Conservation (phyloP, 1,139 yeast species). For the Yamadazyma aaseri region DNA sequence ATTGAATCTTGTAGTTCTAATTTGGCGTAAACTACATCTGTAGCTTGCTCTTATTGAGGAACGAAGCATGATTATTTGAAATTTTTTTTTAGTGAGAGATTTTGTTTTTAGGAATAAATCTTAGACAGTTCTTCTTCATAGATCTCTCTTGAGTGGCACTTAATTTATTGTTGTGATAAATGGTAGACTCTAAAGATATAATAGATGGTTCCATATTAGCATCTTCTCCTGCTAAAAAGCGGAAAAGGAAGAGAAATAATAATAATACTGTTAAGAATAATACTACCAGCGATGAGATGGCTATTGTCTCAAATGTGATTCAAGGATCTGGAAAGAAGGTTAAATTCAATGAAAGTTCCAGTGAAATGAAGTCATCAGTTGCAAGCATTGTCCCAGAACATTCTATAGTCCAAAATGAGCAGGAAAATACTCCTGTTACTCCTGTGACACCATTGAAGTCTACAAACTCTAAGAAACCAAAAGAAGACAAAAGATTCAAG, state of each 20-base stretch:
- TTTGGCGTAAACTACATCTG: too few relatives aligned
- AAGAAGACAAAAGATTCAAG: conserved; percentile 21
- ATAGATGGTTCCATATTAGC: background rate
- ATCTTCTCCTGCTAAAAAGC: conserved; percentile 12
- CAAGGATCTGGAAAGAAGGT: conserved; percentile 24
- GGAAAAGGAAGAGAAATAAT: conserved; percentile 23
- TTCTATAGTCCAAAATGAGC: background rate
- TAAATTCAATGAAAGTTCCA: conserved; percentile 22
- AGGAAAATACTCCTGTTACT: background rate
- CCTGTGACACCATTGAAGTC: background rate
- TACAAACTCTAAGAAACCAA: conserved; percentile 15
- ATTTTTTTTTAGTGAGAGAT: too few relatives aligned
- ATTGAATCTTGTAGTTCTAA: too few relatives aligned
- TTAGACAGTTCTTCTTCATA: too few relatives aligned
- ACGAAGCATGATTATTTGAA: too few relatives aligned
- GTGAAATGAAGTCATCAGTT: background rate
- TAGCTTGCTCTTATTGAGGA: too few relatives aligned
- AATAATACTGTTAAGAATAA: conserved; percentile 7
- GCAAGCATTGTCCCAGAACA: background rate
- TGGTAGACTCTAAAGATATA: background rate
- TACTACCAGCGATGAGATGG: too few relatives aligned
- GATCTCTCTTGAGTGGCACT: too few relatives aligned
- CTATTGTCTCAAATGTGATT: too few relatives aligned
- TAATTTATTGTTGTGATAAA: too few relatives aligned
- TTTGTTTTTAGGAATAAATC: too few relatives aligned